Percentiles rank a stretch among this genome's conserved stretches.
phyloP scores from a whole-genome alignment of 192 early-diverging fungal genomes.

The Backusella psychrophila region DNA sequence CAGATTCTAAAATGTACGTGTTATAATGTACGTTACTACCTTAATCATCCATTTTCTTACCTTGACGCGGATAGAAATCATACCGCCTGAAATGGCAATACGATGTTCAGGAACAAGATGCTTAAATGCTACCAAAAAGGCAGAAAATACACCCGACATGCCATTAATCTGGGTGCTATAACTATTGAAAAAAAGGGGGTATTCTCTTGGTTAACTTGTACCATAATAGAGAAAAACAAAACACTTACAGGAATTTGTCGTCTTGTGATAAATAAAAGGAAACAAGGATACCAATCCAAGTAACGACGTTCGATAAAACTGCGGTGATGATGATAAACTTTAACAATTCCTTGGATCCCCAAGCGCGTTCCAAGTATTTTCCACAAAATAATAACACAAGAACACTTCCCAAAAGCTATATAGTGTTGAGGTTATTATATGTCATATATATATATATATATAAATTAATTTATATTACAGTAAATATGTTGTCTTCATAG shows the following conservation, averaged over 20 bases:
- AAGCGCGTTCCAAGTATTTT: conserved; percentile 81
- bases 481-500: conserved; percentile 48
- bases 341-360: conserved; percentile 76
- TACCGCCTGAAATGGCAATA: conserved; percentile 59
- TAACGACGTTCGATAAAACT: conserved; percentile 48
- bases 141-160: conserved; percentile 65
- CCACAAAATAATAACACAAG: conserved; percentile 53
- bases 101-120: conserved; percentile 87
- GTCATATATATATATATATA: neutral
- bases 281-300: conserved; percentile 53
- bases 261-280: conserved; percentile 58
- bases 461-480: conserved; percentile 28
- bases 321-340: conserved; percentile 64
- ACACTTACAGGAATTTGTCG: conserved; percentile 54
- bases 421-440: neutral
- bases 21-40: neutral
- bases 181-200: conserved; percentile 18
- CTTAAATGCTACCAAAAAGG: conserved; percentile 86
- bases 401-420: conserved; percentile 45
- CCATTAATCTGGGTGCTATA: conserved; percentile 68
- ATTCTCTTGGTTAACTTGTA: too few species aligned
- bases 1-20: conserved; percentile 35
- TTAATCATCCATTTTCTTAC: conserved; percentile 33
- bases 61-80: conserved; percentile 74
- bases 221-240: too few species aligned